A percentile compares a stretch with the other conserved stretches of the same genome.
These are phyloP conservation scores for Quercus mongolica DNA, from an alignment of 306 rosid species.

Conservation along the genomic window DNA sequence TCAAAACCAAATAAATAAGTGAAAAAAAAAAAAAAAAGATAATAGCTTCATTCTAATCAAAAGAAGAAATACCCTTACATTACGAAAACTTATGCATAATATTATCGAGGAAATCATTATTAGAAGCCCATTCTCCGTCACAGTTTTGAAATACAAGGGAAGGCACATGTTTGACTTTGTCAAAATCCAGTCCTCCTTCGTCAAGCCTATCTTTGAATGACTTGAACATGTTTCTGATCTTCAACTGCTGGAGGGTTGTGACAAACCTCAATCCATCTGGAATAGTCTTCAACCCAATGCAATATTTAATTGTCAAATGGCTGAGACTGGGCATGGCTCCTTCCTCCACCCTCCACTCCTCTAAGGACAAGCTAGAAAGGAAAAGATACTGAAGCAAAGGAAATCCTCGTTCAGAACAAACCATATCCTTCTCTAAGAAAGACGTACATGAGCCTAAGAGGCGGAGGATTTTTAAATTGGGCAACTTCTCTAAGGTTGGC, in stretches of 20 bases:
- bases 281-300: no score
- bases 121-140: fast-evolving
- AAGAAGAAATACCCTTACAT: no score
- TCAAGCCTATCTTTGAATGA: constrained; percentile 36
- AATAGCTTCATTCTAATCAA: no score
- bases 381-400: no score
- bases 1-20: no score
- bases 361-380: no score
- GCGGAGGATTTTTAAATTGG: constrained; percentile 39
- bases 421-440: constrained; percentile 23
- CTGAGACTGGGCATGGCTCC: constrained; percentile 40
- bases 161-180: constrained; percentile 47
- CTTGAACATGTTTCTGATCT: constrained; percentile 25
- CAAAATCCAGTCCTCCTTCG: constrained; percentile 43
- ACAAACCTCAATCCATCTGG: constrained; percentile 49
- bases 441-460: constrained; percentile 16
- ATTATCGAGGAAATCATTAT: no score
- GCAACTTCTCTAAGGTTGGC: constrained; percentile 38
- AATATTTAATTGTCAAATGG: no score
- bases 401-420: constrained; percentile 34
- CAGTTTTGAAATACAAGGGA: constrained; percentile 28
- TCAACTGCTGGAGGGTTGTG: constrained; percentile 31
- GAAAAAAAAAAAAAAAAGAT: no score
- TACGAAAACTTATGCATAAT: no score
- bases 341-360: constrained; percentile 51